Base-by-base conservation (phyloP, 116 monocot species). In the Dioscorea cayenensis region DNA sequence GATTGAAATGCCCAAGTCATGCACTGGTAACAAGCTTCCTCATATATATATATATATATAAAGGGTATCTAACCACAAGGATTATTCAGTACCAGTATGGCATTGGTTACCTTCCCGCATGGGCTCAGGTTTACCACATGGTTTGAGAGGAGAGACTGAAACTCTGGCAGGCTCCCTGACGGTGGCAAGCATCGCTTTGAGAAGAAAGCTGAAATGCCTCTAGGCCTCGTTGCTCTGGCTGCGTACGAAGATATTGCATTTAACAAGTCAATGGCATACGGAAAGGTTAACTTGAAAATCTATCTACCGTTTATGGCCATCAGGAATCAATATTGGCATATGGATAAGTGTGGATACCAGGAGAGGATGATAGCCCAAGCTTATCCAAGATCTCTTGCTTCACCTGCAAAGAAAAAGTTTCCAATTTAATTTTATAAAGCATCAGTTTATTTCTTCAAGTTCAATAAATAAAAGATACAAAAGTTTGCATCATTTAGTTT, bases 101-200 rank as follows among this genome's bases (percentile, higher is more conserved):
- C 43, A 43, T 43, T 43, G 43, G 43, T 12, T 0, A 43, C 6
- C 43, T 9, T 43, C 43, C 43, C 1, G 43, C 43, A 43, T 43
- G 55, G 55, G 19, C 18, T 62, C 62, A 23, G 62, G n/a, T 62
- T 75, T 78, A 68, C 68, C 63, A 52, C 22, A 23, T 4, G 65
- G 27, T 27, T 51, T 48, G 10, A 75, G 80, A 6, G 80, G 71
- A 25, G 76, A 75, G 63, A 63, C 77, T 1, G 71, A 32, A 28
- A 64, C 67, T 19, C 27, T 74, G 8, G 74, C 38, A 20, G 73
- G 25, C 51, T 64, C 72, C 8, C 71, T 51, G 77, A 52, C 7
- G 89, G 92, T 48, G 89, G 89, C 49, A 84, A 63, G 71, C 92
- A 92, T 9, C 92, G 32, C 63, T 92, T 92, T 3, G 86, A 86